Conservation (phyloP, 768 basidiomycete species). For the Amanita exitialis region DNA sequence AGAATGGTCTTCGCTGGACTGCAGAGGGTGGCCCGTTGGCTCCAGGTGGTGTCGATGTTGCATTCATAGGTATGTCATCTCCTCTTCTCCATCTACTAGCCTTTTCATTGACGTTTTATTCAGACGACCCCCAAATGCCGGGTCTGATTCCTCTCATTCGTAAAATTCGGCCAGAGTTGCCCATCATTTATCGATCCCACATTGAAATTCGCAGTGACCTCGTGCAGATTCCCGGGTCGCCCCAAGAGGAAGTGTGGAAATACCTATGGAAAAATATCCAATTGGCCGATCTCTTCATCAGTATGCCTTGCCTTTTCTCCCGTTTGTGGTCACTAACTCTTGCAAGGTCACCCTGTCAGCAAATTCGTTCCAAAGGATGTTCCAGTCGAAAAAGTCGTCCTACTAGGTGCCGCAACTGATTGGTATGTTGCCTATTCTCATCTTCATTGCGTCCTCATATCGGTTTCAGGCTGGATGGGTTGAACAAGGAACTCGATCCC, state of each 20-base stretch:
- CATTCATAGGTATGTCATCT: slow-evolving; percentile 62
- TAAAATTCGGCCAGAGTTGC: slow-evolving; percentile 72
- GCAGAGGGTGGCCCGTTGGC: slow-evolving; percentile 79
- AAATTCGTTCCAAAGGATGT: slow-evolving; percentile 90
- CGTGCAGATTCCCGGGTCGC: slow-evolving; percentile 69
- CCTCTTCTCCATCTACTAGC: background rate
- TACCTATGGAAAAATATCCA: slow-evolving; percentile 93
- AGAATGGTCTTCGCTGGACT: slow-evolving; percentile 86
- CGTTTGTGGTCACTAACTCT: background rate
- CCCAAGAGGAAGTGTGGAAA: slow-evolving; percentile 89
- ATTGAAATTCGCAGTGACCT: slow-evolving; percentile 91
- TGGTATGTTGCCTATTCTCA: slow-evolving; percentile 38
- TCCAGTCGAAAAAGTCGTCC: slow-evolving; percentile 53
- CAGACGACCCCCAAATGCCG: slow-evolving; percentile 88
- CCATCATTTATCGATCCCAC: slow-evolving; percentile 90
- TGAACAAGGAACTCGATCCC: slow-evolving; percentile 78
- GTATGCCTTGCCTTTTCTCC: slow-evolving; percentile 24
- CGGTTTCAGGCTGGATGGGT: slow-evolving; percentile 67
- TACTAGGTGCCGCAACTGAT: slow-evolving; percentile 80
- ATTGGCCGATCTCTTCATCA: slow-evolving; percentile 85
- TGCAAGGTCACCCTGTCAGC: slow-evolving; percentile 73
- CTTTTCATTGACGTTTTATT: background rate
- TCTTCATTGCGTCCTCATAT: background rate
- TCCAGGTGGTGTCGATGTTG: slow-evolving; percentile 75
- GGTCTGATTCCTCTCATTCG: slow-evolving; percentile 90